phyloP scores from a whole-genome alignment of 306 rosid species.

The Inga oerstediana region DNA sequence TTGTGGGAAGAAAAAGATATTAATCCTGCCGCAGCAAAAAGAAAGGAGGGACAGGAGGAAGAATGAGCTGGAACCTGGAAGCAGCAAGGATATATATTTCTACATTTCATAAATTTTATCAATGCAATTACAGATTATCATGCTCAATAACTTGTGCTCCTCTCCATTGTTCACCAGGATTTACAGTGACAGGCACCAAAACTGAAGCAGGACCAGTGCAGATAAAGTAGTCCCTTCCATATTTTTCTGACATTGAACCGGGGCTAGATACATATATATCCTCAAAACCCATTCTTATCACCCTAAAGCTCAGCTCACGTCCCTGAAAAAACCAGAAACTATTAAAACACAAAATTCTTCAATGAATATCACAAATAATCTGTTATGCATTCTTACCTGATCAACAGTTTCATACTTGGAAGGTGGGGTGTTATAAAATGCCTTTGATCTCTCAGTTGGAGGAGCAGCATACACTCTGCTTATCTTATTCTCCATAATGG shows the following conservation, averaged over 20 bases:
- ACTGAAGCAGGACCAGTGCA: constrained; percentile 98
- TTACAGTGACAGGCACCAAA: constrained; percentile 75
- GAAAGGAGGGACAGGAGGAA: constrained; percentile 25
- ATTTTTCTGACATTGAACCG: constrained; percentile 78
- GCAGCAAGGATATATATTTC: neutral
- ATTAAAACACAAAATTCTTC: neutral
- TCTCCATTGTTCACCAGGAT: constrained; percentile 90
- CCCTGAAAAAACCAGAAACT: constrained; percentile 54
- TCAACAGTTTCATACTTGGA: constrained; percentile 87
- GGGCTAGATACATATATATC: constrained; percentile 89
- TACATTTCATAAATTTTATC: constrained; percentile 19
- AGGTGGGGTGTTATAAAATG: constrained; percentile 73
- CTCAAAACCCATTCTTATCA: constrained; percentile 94
- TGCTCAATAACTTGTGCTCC: constrained; percentile 96
- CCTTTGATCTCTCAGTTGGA: constrained; percentile 74
- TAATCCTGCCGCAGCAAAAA: constrained; percentile 26
- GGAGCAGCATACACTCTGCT: constrained; percentile 91
- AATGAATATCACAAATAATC: neutral
- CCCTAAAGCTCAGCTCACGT: constrained; percentile 80
- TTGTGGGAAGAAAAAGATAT: constrained; percentile 15
- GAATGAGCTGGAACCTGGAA: neutral
- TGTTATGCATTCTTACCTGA: constrained; percentile 59
- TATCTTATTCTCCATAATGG: constrained; percentile 79
- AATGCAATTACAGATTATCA: constrained; percentile 63
- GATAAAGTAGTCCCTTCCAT: constrained; percentile 76